Evolutionary conservation across 768 basidiomycete species (phyloP).

Genomic region (Astraeus odoratus): DNA sequence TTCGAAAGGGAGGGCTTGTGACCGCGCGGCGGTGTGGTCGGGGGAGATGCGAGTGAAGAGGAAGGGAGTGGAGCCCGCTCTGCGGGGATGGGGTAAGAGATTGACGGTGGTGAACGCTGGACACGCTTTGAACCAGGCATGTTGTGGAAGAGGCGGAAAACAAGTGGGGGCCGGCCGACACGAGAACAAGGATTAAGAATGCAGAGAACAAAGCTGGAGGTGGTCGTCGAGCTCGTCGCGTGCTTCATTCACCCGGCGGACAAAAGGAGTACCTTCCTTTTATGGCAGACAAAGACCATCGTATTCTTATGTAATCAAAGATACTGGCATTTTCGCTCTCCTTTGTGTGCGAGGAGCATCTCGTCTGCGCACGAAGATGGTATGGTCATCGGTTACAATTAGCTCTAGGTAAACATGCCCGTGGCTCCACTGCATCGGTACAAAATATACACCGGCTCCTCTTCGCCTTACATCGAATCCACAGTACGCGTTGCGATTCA

Average conservation of each 20-base stretch:
- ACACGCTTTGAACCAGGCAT: constrained; percentile 22
- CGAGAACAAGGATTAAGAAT: too few species aligned
- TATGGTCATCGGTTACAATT: too few species aligned
- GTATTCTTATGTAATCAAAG: not conserved
- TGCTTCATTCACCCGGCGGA: too few species aligned
- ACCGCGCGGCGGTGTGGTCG: constrained; percentile 21
- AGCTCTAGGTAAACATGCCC: too few species aligned
- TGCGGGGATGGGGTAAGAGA: constrained; percentile 9
- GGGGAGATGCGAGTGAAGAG: constrained; percentile 22
- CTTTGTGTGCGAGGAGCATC: too few species aligned
- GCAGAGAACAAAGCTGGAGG: too few species aligned
- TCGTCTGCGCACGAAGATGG: too few species aligned
- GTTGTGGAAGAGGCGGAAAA: constrained; percentile 7
- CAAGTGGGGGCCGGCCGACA: not conserved
- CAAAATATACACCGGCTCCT: too few species aligned
- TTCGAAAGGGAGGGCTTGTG: constrained; percentile 34
- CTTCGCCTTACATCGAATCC: too few species aligned
- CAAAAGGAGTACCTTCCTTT: constrained; percentile 11
- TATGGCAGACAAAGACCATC: constrained; percentile 17
- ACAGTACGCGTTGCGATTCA: constrained; percentile 11
- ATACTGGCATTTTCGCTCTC: not conserved
- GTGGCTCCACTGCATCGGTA: too few species aligned
- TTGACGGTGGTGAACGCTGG: constrained; percentile 13
- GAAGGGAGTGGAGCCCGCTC: constrained; percentile 23
- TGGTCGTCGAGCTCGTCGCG: too few species aligned